Evolutionary conservation across 345 rosid species (phyloP).

Genomic region (Salix koriyanagi): DNA sequence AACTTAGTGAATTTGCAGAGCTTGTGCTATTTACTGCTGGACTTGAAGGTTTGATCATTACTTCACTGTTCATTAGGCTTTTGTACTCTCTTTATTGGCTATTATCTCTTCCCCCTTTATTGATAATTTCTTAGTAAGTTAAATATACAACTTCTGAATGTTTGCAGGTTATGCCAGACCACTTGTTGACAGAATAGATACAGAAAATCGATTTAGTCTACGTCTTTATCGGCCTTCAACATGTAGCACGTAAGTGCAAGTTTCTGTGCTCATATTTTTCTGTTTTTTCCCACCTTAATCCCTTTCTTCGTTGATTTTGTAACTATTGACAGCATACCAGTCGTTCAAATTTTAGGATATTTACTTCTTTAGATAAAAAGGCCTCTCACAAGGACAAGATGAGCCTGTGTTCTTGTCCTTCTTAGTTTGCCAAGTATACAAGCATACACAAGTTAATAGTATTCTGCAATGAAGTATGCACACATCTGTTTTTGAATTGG

Average conservation of each 20-base stretch:
- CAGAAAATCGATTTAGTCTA: slow-evolving; percentile 53
- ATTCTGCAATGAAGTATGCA: neutral
- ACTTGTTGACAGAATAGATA: slow-evolving; percentile 85
- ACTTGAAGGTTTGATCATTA: slow-evolving; percentile 68
- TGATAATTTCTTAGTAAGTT: neutral
- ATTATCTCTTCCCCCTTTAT: neutral
- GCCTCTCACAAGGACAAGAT: neutral
- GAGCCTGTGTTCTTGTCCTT: neutral
- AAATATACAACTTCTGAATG: neutral
- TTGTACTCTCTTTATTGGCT: neutral
- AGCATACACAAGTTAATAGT: neutral
- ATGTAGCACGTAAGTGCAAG: slow-evolving; percentile 68
- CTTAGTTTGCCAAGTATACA: neutral
- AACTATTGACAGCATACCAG: neutral
- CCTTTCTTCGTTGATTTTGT: neutral
- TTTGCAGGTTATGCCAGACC: slow-evolving; percentile 90
- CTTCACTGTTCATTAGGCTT: neutral
- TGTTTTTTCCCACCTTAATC: neutral
- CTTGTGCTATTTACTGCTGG: slow-evolving; percentile 98
- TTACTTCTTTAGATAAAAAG: neutral
- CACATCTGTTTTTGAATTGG: neutral
- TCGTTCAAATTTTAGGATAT: neutral
- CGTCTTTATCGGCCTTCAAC: slow-evolving; percentile 97
- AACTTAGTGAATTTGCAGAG: slow-evolving; percentile 75
- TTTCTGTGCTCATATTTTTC: slow-evolving; percentile 1